Conservation (phyloP, 768 basidiomycete genomes). For the Rhodotorula kratochvilovae region DNA sequence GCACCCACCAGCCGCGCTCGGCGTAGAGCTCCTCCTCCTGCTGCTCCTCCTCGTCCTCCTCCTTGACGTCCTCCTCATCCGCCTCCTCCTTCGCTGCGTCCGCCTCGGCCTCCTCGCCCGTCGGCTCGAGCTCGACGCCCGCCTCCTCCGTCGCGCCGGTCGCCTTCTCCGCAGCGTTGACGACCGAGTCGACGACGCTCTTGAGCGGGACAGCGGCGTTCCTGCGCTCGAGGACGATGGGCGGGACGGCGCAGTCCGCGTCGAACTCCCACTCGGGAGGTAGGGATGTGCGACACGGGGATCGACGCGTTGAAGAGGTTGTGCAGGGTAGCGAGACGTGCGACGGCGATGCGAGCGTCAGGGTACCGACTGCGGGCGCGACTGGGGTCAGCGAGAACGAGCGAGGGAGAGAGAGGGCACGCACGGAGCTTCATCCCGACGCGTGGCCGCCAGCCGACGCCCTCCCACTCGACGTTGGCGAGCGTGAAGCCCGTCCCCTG, state of each 20-base stretch:
- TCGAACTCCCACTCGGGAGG: slow-evolving; percentile 48
- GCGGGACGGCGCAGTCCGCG: slow-evolving; percentile 33
- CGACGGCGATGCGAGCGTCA: slow-evolving; percentile 51
- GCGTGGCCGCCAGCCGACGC: slow-evolving; percentile 50
- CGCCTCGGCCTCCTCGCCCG: slow-evolving; percentile 52
- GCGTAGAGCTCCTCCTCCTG: slow-evolving; percentile 41
- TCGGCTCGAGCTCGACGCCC: slow-evolving; percentile 38
- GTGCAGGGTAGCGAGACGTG: slow-evolving; percentile 51
- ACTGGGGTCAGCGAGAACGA: too few relatives aligned
- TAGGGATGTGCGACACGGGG: slow-evolving; percentile 50
- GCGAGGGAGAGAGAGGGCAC: slow-evolving; percentile 11
- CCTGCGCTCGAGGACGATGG: slow-evolving; percentile 18
- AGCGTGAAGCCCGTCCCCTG: slow-evolving; percentile 50
- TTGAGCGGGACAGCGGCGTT: slow-evolving; percentile 1
- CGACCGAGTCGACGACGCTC: neutral
- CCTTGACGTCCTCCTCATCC: slow-evolving; percentile 37
- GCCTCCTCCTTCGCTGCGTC: slow-evolving; percentile 46
- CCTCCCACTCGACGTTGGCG: slow-evolving; percentile 48
- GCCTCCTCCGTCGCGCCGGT: slow-evolving; percentile 23
- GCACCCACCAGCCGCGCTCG: slow-evolving; percentile 50
- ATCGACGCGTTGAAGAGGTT: slow-evolving; percentile 54
- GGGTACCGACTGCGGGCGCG: slow-evolving; percentile 46
- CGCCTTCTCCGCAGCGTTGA: slow-evolving; percentile 2
- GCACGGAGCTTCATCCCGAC: slow-evolving; percentile 48
- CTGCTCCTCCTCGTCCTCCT: slow-evolving; percentile 45